phyloP scores from a whole-genome alignment of 1,284 basidiomycete genomes.

The Tetrapyrgos nigripes region DNA sequence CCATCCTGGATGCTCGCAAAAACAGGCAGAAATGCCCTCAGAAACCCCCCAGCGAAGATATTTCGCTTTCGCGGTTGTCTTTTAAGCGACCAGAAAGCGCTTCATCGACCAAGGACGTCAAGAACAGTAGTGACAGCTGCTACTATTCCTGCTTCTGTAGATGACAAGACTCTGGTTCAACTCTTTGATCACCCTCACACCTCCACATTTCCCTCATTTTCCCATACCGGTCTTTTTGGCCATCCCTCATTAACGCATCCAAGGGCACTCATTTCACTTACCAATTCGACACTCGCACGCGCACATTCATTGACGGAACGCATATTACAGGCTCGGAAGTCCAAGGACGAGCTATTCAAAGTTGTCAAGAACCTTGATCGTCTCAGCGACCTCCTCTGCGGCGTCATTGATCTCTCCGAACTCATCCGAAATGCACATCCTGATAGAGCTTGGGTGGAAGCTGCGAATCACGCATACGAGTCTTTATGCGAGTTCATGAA shows the following conservation, averaged over 20 bases:
- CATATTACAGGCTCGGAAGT: slow-evolving; percentile 69
- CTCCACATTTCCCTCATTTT: slow-evolving; percentile 43
- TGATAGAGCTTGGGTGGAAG: slow-evolving; percentile 81
- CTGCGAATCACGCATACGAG: slow-evolving; percentile 90
- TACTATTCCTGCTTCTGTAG: slow-evolving; percentile 61
- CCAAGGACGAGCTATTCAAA: slow-evolving; percentile 74
- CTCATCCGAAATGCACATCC: slow-evolving; percentile 94
- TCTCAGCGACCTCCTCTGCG: slow-evolving; percentile 93
- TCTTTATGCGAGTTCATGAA: slow-evolving; percentile 97
- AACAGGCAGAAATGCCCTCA: slow-evolving; percentile 48
- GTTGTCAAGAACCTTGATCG: slow-evolving; percentile 95
- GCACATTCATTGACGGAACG: slow-evolving; percentile 79
- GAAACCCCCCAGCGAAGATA: slow-evolving; percentile 40
- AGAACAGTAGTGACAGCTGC: slow-evolving; percentile 42
- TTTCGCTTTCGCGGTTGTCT: slow-evolving; percentile 56
- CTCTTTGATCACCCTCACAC: slow-evolving; percentile 72
- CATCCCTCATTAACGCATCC: slow-evolving; percentile 70
- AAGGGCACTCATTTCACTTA: slow-evolving; percentile 64
- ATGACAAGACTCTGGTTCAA: slow-evolving; percentile 69
- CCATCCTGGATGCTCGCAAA: slow-evolving; percentile 59
- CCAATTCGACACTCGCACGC: slow-evolving; percentile 74
- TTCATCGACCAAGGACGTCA: slow-evolving; percentile 28
- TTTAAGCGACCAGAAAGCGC: slow-evolving; percentile 29
- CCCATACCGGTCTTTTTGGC: slow-evolving; percentile 76
- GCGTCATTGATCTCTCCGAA: slow-evolving; percentile 96